A percentile compares a stretch with the other conserved stretches of the same genome.
Evolutionary conservation across 805 yeast genomes (phyloP).

Genomic region (Blastobotrys peoriensis): DNA sequence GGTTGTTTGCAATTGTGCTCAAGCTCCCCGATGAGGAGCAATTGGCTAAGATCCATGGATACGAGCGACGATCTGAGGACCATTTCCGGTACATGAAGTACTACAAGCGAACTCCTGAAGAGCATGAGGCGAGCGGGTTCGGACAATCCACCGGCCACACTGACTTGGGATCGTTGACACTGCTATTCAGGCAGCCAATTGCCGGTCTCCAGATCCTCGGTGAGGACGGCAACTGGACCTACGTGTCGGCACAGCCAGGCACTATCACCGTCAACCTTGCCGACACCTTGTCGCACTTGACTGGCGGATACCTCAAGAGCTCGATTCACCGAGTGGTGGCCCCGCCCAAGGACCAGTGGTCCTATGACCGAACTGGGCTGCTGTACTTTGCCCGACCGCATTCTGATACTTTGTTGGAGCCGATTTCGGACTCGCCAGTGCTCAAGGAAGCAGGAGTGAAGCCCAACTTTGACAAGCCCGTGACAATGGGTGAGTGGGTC

Average conservation of each 20-base stretch:
- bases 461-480: slow-evolving; percentile 4
- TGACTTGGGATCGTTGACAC: slow-evolving; percentile 2
- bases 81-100: slow-evolving; percentile 6
- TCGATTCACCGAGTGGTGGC: slow-evolving; percentile 1
- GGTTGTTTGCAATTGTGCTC: slow-evolving; percentile 5
- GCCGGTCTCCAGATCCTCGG: slow-evolving; percentile 5
- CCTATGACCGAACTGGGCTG: slow-evolving; percentile 1
- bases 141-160: slow-evolving; percentile 5
- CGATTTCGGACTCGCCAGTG: slow-evolving; percentile 4
- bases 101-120: slow-evolving; percentile 7
- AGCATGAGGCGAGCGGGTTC: slow-evolving; percentile 7
- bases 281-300: slow-evolving; percentile 5
- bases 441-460: slow-evolving; percentile 1
- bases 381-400: slow-evolving; percentile 6
- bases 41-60: neutral
- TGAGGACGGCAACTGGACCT: slow-evolving; percentile 6
- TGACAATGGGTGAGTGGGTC: slow-evolving; percentile 6
- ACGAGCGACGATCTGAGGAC: slow-evolving; percentile 4
- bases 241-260: slow-evolving; percentile 7
- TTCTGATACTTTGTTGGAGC: slow-evolving; percentile 1
- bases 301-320: slow-evolving; percentile 2
- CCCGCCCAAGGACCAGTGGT: slow-evolving; percentile 1
- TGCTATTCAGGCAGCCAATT: slow-evolving; percentile 6
- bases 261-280: slow-evolving; percentile 6
- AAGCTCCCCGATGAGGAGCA: slow-evolving; percentile 4